A percentile compares a stretch with the other conserved stretches of the same genome.
Evolutionary conservation across 768 basidiomycete species (phyloP).

Genomic region (Pholiota conissans): DNA sequence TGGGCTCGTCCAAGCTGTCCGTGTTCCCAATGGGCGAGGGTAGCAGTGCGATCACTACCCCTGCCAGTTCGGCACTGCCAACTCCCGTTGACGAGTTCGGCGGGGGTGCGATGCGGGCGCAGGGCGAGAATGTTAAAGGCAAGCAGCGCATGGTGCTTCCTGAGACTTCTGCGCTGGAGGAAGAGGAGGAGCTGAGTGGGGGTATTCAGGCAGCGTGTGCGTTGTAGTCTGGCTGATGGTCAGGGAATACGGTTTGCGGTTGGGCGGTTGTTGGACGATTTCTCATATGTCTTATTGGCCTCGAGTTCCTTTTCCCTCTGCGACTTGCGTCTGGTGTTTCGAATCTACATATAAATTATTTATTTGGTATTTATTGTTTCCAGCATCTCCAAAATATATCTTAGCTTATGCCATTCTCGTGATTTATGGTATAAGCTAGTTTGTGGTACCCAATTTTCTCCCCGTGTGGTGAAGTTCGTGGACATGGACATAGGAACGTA

Average conservation of each 20-base stretch:
- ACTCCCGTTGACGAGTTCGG: slow-evolving; percentile 30
- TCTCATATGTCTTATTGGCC: too few species aligned
- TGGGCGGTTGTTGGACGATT: neutral
- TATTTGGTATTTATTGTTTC: too few species aligned
- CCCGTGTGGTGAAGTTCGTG: too few species aligned
- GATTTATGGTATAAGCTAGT: too few species aligned
- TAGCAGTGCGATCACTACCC: slow-evolving; percentile 22
- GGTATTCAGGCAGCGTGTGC: slow-evolving; percentile 12
- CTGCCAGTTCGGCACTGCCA: slow-evolving; percentile 27
- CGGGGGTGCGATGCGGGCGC: neutral
- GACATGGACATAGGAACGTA: too few species aligned
- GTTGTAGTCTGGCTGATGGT: neutral
- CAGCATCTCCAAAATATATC: too few species aligned
- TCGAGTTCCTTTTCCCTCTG: too few species aligned
- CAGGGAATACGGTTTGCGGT: neutral
- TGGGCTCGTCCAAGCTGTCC: slow-evolving; percentile 23
- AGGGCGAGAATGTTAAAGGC: slow-evolving; percentile 3
- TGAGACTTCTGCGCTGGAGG: neutral
- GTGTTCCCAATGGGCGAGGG: slow-evolving; percentile 24
- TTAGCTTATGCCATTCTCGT: too few species aligned
- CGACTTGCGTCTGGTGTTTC: too few species aligned
- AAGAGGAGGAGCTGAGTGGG: slow-evolving; percentile 8
- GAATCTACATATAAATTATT: too few species aligned
- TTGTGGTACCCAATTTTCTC: neutral
- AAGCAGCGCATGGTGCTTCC: slow-evolving; percentile 2